phyloP scores from a whole-genome alignment of 768 basidiomycete genomes.

The Exidia glandulosa region DNA sequence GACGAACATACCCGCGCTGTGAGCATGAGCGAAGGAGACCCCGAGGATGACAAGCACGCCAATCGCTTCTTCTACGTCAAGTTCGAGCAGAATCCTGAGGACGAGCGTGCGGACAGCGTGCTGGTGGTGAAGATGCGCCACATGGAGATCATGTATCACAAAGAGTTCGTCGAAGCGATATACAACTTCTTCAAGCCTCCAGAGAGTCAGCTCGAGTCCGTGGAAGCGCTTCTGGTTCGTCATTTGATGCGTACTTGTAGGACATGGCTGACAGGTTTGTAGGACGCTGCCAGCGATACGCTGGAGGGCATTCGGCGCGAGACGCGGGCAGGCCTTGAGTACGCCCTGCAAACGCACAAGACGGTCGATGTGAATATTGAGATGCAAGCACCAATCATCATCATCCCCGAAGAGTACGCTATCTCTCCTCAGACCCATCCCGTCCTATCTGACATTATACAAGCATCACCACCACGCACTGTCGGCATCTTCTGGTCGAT shows the following conservation, averaged over 20 bases:
- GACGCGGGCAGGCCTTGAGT: constrained; percentile 87
- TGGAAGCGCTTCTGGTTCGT: constrained; percentile 78
- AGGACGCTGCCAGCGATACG: constrained; percentile 89
- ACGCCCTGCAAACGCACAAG: constrained; percentile 86
- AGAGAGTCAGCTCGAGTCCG: constrained; percentile 87
- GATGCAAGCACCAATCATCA: constrained; percentile 92
- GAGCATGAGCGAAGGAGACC: constrained; percentile 15
- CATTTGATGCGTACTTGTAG: neutral
- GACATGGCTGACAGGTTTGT: constrained; percentile 2
- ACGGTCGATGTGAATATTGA: constrained; percentile 95
- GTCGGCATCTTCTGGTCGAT: constrained; percentile 85
- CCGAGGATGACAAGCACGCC: constrained; percentile 25
- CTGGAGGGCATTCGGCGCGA: constrained; percentile 89
- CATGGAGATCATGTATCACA: constrained; percentile 95
- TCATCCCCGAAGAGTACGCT: constrained; percentile 84
- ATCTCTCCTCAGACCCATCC: neutral
- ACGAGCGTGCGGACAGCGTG: constrained; percentile 83
- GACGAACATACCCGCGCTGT: constrained; percentile 19
- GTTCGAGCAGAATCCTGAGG: constrained; percentile 86
- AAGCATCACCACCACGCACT: constrained; percentile 67
- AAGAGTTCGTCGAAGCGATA: constrained; percentile 85
- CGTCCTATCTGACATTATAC: constrained; percentile 1
- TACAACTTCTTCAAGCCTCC: constrained; percentile 90
- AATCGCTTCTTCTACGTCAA: constrained; percentile 72
- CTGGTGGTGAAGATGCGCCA: constrained; percentile 84